These are phyloP conservation scores for Plenodomus lindquistii DNA, from an alignment of 2,329 filamentous ascomycete genomes.

Conservation along the genomic window DNA sequence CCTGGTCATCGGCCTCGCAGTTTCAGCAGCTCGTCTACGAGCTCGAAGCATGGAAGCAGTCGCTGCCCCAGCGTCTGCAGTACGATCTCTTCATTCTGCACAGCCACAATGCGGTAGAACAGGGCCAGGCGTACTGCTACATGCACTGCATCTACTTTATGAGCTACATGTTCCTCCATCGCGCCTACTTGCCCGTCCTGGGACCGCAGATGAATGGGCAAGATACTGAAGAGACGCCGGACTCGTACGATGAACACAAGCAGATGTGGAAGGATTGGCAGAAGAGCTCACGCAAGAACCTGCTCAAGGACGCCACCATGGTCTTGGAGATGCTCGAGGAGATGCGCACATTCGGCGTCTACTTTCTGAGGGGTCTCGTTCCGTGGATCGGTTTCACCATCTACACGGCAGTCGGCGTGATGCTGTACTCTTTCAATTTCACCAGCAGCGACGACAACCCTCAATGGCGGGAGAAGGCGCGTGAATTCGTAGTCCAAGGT, in stretches of 20 bases:
- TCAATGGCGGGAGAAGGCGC: slow-evolving; percentile 35
- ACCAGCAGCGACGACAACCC: slow-evolving; percentile 42
- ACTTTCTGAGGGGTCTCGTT: slow-evolving; percentile 45
- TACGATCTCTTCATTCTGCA: slow-evolving; percentile 46
- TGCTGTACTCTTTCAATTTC: slow-evolving; percentile 47
- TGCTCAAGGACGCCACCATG: slow-evolving; percentile 43
- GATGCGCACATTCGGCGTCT: slow-evolving; percentile 47
- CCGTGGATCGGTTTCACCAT: slow-evolving; percentile 50
- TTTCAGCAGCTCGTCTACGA: slow-evolving; percentile 43
- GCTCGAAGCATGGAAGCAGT: slow-evolving; percentile 42
- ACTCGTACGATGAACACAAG: slow-evolving; percentile 37
- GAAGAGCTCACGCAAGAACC: slow-evolving; percentile 39
- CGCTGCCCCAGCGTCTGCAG: slow-evolving; percentile 40
- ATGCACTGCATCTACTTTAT: slow-evolving; percentile 50
- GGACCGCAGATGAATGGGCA: slow-evolving; percentile 36
- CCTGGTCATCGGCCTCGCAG: slow-evolving; percentile 41
- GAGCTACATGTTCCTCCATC: slow-evolving; percentile 48
- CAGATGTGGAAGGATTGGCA: slow-evolving; percentile 45
- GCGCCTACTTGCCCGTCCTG: slow-evolving; percentile 45
- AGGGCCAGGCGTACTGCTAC: slow-evolving; percentile 48
- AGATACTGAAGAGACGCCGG: slow-evolving; percentile 34
- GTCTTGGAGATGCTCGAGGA: slow-evolving; percentile 48
- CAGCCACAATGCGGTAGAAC: slow-evolving; percentile 48
- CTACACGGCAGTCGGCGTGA: slow-evolving; percentile 47
- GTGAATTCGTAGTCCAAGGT: slow-evolving; percentile 41